A percentile compares a stretch with the other conserved stretches of the same genome.
These are phyloP conservation scores for Beauveria bassiana DNA, from an alignment of 2,329 filamentous ascomycete species.

Conservation along the genomic window DNA sequence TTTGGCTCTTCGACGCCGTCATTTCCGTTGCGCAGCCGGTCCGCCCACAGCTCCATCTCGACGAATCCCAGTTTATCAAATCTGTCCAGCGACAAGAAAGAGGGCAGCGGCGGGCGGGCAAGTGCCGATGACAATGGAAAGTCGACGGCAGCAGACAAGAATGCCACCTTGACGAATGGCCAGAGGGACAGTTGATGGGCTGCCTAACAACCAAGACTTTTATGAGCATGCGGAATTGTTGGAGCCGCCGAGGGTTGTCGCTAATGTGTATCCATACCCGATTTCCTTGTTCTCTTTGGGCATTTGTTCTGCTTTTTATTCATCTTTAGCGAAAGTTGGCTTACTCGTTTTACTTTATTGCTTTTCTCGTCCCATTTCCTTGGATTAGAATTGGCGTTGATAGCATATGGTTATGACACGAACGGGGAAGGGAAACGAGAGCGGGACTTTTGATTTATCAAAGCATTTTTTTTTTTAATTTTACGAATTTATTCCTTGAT, in stretches of 20 bases:
- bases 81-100: neutral
- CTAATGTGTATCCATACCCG: neutral
- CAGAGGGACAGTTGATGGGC: neutral
- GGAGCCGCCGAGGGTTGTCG: neutral
- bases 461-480: neutral
- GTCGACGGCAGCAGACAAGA: neutral
- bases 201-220: neutral
- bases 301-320: neutral
- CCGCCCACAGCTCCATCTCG: neutral
- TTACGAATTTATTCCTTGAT: neutral
- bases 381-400: neutral
- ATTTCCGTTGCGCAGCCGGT: neutral
- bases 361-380: neutral
- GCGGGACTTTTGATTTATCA: neutral
- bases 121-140: neutral
- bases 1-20: slow-evolving; percentile 6
- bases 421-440: neutral
- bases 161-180: neutral
- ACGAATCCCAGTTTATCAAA: neutral
- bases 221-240: neutral
- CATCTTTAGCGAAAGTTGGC: neutral
- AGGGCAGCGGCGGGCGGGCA: neutral
- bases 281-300: neutral
- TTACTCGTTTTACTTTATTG: neutral
- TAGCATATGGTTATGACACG: neutral